Conservation (phyloP, 2,329 filamentous ascomycete species). For the Sarocladium oryzae region DNA sequence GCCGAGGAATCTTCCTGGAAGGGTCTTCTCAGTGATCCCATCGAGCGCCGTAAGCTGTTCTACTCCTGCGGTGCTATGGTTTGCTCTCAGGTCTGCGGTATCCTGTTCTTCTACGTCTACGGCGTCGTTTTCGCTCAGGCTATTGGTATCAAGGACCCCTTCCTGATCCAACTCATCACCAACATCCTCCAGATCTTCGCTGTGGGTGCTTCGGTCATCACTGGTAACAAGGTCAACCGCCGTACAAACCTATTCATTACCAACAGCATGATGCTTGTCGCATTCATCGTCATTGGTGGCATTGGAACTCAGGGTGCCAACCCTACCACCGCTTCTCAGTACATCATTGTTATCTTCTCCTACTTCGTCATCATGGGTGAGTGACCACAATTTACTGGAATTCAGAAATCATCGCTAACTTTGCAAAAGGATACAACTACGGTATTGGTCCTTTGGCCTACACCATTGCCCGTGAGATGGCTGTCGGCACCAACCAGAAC, state of each 20-base stretch:
- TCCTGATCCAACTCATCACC: conserved; percentile 30
- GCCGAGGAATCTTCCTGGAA: conserved; percentile 29
- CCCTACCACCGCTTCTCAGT: conserved; percentile 13
- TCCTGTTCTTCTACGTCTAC: conserved; percentile 36
- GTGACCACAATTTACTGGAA: conserved; percentile 1
- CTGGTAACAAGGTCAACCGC: conserved; percentile 29
- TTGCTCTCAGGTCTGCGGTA: conserved; percentile 37
- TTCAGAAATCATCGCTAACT: neutral
- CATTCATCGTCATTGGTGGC: conserved; percentile 24
- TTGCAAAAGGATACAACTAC: conserved; percentile 29
- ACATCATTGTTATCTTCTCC: conserved; percentile 18
- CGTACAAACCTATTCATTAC: conserved; percentile 29
- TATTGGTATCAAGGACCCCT: conserved; percentile 30
- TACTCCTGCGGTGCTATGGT: conserved; percentile 34
- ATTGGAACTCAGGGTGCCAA: conserved; percentile 15
- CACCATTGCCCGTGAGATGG: conserved; percentile 34
- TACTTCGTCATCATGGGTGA: conserved; percentile 24
- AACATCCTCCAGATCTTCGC: conserved; percentile 32
- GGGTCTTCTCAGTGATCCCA: conserved; percentile 29
- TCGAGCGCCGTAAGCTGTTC: conserved; percentile 37
- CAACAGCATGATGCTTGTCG: conserved; percentile 26
- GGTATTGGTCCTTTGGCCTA: conserved; percentile 30
- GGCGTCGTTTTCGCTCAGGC: conserved; percentile 32
- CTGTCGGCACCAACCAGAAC: conserved; percentile 36
- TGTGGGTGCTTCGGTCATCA: conserved; percentile 26